Conservation (phyloP, 371 early-diverging fungal genomes). For the Sporodiniella umbellata region DNA sequence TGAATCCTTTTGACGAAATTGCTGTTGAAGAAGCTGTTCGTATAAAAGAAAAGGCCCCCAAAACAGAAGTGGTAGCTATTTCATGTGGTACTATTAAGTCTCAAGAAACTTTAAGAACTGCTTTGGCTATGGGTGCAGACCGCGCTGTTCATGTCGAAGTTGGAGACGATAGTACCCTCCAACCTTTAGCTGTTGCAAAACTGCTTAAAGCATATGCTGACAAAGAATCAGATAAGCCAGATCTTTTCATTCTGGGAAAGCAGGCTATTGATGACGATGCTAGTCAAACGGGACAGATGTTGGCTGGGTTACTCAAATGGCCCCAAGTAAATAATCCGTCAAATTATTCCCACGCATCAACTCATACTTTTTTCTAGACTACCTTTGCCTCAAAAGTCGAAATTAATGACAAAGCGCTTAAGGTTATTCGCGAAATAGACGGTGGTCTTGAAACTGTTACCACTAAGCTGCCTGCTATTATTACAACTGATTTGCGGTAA, state of each 20-base stretch:
- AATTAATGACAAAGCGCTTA: constrained; percentile 64
- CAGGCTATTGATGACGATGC: constrained; percentile 98
- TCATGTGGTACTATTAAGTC: constrained; percentile 89
- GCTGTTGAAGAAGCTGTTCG: constrained; percentile 96
- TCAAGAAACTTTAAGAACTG: constrained; percentile 93
- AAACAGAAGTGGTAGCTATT: constrained; percentile 83
- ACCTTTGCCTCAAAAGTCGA: constrained; percentile 97
- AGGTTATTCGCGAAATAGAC: constrained; percentile 94
- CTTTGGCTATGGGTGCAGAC: constrained; percentile 98
- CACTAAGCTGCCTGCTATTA: constrained; percentile 83
- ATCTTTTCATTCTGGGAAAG: constrained; percentile 95
- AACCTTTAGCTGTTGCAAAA: constrained; percentile 92
- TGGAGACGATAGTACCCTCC: constrained; percentile 66
- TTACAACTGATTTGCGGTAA: constrained; percentile 96
- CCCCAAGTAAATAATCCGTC: constrained; percentile 69
- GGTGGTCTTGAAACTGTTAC: constrained; percentile 95
- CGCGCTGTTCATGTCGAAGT: constrained; percentile 93
- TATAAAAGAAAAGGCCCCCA: constrained; percentile 80
- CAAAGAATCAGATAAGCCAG: constrained; percentile 83
- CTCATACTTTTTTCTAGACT: constrained; percentile 51
- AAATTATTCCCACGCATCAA: constrained; percentile 20
- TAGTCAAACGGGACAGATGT: constrained; percentile 97
- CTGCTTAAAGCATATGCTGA: constrained; percentile 82
- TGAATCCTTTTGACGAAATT: constrained; percentile 99
- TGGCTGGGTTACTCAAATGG: constrained; percentile 94